These are phyloP conservation scores for Prunus yedoensis DNA, from an alignment of 331 rosid species.

Conservation along the genomic window DNA sequence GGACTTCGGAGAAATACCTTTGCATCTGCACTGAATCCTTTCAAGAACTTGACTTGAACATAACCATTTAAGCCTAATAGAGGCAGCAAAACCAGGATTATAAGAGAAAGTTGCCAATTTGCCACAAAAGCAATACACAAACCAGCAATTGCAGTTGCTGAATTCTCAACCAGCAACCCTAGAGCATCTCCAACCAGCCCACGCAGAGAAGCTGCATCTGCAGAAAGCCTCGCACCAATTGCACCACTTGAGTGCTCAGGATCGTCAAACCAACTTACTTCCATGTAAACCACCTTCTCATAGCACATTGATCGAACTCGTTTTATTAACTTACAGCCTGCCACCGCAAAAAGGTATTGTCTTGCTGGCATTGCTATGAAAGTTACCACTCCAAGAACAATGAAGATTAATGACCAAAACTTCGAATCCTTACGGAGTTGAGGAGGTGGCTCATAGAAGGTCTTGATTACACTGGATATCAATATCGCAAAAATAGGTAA, in stretches of 20 bases:
- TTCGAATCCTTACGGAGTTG: conserved; percentile 53
- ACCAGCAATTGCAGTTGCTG: conserved; percentile 45
- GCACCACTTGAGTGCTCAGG: conserved; percentile 43
- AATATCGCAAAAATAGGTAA: conserved; percentile 52
- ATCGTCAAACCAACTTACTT: conserved; percentile 42
- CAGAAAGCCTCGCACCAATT: conserved; percentile 39
- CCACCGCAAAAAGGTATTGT: conserved; percentile 37
- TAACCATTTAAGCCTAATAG: conserved; percentile 44
- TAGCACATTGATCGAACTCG: conserved; percentile 40
- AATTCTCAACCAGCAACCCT: conserved; percentile 26
- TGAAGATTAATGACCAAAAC: conserved; percentile 58
- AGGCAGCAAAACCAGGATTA: conserved; percentile 62
- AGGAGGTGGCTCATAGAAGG: conserved; percentile 58
- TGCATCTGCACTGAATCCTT: conserved; percentile 63
- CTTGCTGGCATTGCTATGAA: conserved; percentile 21
- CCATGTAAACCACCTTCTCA: conserved; percentile 43
- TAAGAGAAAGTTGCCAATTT: conserved; percentile 67
- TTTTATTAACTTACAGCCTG: conserved; percentile 35
- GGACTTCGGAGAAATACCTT: conserved; percentile 46
- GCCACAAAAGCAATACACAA: conserved; percentile 65
- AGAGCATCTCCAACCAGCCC: conserved; percentile 44
- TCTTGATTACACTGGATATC: conserved; percentile 44
- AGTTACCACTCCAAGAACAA: conserved; percentile 33
- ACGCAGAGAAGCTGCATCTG: conserved; percentile 39
- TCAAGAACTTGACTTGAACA: conserved; percentile 46